Evolutionary conservation across 768 basidiomycete species (phyloP).

Genomic region (Zangia roseola): DNA sequence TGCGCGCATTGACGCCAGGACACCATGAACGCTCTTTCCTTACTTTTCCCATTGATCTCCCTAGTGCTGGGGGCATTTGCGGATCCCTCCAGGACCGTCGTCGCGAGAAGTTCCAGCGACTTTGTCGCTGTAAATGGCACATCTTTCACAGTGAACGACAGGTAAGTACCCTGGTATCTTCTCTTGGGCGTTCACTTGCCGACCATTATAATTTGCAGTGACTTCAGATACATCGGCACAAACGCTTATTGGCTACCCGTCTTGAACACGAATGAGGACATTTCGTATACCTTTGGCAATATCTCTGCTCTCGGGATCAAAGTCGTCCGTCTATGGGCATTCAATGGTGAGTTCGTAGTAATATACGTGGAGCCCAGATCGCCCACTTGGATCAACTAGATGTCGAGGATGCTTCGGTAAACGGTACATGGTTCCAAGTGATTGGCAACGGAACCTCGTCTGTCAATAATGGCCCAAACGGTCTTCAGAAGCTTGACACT

Average conservation of each 20-base stretch:
- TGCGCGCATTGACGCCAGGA: conserved; percentile 13
- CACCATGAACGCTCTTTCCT: conserved; percentile 38
- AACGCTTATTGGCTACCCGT: conserved; percentile 67
- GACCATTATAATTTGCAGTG: conserved; percentile 32
- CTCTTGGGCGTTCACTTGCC: conserved; percentile 3
- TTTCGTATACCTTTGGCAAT: conserved; percentile 54
- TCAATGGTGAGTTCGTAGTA: conserved; percentile 46
- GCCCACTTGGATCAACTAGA: conserved; percentile 35
- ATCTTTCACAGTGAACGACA: conserved; percentile 57
- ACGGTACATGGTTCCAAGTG: conserved; percentile 65
- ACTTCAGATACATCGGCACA: conserved; percentile 49
- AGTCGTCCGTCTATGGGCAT: conserved; percentile 69
- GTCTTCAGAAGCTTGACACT: conserved; percentile 61
- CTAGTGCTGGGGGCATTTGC: conserved; percentile 30
- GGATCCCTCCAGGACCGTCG: conserved; percentile 32
- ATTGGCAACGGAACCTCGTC: conserved; percentile 52
- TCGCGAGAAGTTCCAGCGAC: conserved; percentile 30
- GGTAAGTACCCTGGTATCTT: conserved; percentile 29
- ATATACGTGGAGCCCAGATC: neutral
- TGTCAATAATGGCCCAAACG: conserved; percentile 60
- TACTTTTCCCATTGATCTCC: conserved; percentile 28
- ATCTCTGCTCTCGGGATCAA: conserved; percentile 56
- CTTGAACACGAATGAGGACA: conserved; percentile 54
- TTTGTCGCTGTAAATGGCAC: conserved; percentile 47
- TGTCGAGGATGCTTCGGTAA: conserved; percentile 49